These are phyloP conservation scores for Ophiostoma triangulosporum DNA, from an alignment of 2,329 filamentous ascomycete genomes.

Conservation along the genomic window DNA sequence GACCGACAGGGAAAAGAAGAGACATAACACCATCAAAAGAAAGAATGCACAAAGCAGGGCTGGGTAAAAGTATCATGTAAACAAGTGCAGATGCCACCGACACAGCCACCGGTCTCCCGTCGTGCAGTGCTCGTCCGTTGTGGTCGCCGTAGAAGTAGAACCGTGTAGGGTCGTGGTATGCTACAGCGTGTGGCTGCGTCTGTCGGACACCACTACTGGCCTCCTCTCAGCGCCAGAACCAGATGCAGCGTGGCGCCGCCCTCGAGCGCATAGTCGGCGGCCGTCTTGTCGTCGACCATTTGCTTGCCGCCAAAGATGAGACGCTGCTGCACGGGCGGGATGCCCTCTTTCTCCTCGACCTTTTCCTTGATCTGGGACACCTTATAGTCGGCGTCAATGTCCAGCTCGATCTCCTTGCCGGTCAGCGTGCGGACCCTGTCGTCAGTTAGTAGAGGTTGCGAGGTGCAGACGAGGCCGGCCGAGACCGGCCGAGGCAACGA, in stretches of 20 bases:
- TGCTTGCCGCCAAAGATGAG: conserved; percentile 96
- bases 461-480: too few relatives aligned
- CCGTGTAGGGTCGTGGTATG: not conserved
- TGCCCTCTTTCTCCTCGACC: conserved; percentile 97
- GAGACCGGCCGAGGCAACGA: too few relatives aligned
- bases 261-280: conserved; percentile 77
- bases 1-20: too few relatives aligned
- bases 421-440: conserved; percentile 88
- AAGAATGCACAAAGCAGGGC: not conserved
- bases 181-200: not conserved
- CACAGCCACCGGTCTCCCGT: not conserved
- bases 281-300: conserved; percentile 94
- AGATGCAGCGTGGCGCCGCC: conserved; percentile 89
- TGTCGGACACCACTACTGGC: conserved; percentile 1
- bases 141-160: not conserved
- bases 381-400: conserved; percentile 91
- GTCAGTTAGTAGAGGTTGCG: not conserved
- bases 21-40: too few relatives aligned
- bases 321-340: conserved; percentile 90
- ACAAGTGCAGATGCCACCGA: not conserved
- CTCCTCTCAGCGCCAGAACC: conserved; percentile 85
- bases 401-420: conserved; percentile 96
- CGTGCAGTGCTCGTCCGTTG: not conserved
- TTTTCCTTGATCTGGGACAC: conserved; percentile 96
- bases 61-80: not conserved